These are phyloP conservation scores for Neofusicoccum umdonicola DNA, from an alignment of 2,329 filamentous ascomycete species.

Conservation along the genomic window DNA sequence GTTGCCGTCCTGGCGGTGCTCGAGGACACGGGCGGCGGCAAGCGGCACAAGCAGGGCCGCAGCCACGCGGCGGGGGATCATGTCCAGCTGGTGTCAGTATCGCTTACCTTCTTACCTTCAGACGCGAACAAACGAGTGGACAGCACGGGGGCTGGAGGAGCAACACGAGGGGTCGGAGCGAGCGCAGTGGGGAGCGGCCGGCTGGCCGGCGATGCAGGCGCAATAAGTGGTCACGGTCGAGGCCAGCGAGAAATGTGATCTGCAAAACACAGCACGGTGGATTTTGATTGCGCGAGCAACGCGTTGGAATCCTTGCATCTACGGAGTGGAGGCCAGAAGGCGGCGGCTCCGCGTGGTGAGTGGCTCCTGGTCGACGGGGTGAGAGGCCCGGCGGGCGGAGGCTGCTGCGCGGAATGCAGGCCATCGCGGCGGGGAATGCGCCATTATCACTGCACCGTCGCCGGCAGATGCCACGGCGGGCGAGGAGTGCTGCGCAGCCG, in stretches of 20 bases:
- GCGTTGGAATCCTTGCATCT: too few species aligned
- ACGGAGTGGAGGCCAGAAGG: too few species aligned
- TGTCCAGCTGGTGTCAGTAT: not conserved
- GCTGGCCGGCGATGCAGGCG: not conserved
- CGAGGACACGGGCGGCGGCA: not conserved
- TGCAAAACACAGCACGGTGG: not conserved
- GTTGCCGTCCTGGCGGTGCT: not conserved
- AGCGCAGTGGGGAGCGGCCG: too few species aligned
- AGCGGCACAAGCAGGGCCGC: constrained; percentile 1
- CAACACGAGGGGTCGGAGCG: not conserved
- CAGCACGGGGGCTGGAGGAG: not conserved
- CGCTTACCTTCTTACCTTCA: not conserved
- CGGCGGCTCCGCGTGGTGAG: too few species aligned
- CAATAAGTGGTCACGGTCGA: not conserved
- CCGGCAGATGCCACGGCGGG: too few species aligned
- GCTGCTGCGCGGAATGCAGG: too few species aligned
- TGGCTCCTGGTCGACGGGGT: too few species aligned
- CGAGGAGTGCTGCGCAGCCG: too few species aligned
- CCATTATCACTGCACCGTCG: too few species aligned
- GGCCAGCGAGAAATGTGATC: not conserved
- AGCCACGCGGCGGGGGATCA: not conserved
- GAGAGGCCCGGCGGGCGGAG: too few species aligned
- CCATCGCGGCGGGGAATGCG: too few species aligned
- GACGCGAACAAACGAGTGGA: not conserved
- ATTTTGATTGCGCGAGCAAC: not conserved